Percentiles rank a stretch among this genome's conserved stretches.
These are phyloP conservation scores for Chytridium lagenaria DNA, from an alignment of 371 early-diverging fungal species.

Conservation along the genomic window DNA sequence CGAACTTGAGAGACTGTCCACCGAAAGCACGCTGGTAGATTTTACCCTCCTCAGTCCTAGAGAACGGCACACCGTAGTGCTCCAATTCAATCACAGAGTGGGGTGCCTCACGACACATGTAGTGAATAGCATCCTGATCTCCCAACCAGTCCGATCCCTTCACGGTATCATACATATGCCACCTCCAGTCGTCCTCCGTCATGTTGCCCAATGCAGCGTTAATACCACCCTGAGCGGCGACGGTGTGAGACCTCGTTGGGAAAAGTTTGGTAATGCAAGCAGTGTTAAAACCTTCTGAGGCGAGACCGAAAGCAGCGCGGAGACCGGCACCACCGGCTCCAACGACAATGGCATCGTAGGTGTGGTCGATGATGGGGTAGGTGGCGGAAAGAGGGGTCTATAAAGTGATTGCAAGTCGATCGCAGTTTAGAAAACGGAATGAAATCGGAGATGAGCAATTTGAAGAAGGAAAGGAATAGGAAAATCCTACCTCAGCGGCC, in stretches of 20 bases:
- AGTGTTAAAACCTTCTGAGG: constrained; percentile 96
- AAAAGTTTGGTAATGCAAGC: constrained; percentile 99
- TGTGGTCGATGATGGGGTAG: constrained; percentile 96
- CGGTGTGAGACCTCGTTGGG: constrained; percentile 98
- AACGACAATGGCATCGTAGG: constrained; percentile 96
- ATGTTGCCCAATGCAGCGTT: constrained; percentile 99
- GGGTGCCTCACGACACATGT: constrained; percentile 96
- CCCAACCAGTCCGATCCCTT: constrained; percentile 97
- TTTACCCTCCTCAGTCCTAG: constrained; percentile 94
- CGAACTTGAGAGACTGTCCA: constrained; percentile 92
- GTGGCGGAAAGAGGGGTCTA: constrained; percentile 48
- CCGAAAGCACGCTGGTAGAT: constrained; percentile 99
- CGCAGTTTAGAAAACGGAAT: no score
- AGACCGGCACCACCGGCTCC: constrained; percentile 99
- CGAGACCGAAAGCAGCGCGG: constrained; percentile 97
- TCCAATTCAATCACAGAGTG: constrained; percentile 95
- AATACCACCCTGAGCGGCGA: constrained; percentile 99
- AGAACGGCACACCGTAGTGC: constrained; percentile 97
- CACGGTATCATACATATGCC: constrained; percentile 99
- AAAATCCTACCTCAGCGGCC: constrained; percentile 39
- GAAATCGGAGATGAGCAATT: not conserved
- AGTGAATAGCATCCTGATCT: constrained; percentile 99
- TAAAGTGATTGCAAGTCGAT: no score
- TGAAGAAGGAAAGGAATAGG: not conserved
- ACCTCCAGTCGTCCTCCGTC: constrained; percentile 99